phyloP scores from a whole-genome alignment of 1,139 yeast species.

The Taphrina sp. region DNA sequence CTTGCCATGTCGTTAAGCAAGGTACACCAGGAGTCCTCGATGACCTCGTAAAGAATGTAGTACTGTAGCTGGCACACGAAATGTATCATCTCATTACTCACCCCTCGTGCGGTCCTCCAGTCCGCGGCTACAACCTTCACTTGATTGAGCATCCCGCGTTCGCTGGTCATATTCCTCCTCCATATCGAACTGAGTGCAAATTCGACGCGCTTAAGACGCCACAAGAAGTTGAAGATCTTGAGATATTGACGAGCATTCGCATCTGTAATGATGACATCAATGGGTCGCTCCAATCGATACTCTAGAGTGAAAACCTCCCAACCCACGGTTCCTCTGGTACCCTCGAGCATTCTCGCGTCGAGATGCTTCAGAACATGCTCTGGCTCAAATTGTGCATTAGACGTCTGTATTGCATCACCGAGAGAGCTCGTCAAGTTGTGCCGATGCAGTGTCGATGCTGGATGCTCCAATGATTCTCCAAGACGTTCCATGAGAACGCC shows the following conservation, averaged over 20 bases:
- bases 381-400: slow-evolving; percentile 56
- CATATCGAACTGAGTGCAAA: slow-evolving; percentile 54
- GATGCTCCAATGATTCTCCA: slow-evolving; percentile 54
- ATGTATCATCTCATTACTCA: slow-evolving; percentile 45
- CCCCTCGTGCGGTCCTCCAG: slow-evolving; percentile 43
- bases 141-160: slow-evolving; percentile 38
- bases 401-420: slow-evolving; percentile 62
- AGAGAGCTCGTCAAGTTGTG: slow-evolving; percentile 65
- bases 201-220: slow-evolving; percentile 70
- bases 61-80: slow-evolving; percentile 47
- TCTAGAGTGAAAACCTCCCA: slow-evolving; percentile 95
- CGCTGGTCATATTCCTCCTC: slow-evolving; percentile 45
- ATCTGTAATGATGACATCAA: slow-evolving; percentile 46
- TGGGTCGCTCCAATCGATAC: slow-evolving; percentile 63
- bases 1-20: slow-evolving; percentile 41
- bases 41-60: slow-evolving; percentile 46
- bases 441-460: slow-evolving; percentile 63
- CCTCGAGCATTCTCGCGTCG: slow-evolving; percentile 76
- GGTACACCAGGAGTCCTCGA: slow-evolving; percentile 47
- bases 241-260: slow-evolving; percentile 60
- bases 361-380: slow-evolving; percentile 54
- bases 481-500: slow-evolving; percentile 63
- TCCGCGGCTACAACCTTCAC: slow-evolving; percentile 32
- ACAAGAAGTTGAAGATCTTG: slow-evolving; percentile 77
- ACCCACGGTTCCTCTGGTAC: slow-evolving; percentile 61